phyloP scores from a whole-genome alignment of 208 protist species.

The Spongospora subterranea region DNA sequence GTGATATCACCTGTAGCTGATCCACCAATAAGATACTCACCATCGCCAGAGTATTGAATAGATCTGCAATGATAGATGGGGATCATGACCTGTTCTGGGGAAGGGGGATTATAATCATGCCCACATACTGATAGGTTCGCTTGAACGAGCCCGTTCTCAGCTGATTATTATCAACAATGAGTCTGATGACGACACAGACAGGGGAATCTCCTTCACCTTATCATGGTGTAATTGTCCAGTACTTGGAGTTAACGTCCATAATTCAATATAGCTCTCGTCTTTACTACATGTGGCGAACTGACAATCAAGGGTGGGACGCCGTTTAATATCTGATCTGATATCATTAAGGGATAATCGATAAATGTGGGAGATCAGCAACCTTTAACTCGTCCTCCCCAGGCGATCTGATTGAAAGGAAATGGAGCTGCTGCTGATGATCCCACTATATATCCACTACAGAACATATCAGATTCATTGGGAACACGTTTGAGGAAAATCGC shows the following conservation, averaged over 20 bases:
- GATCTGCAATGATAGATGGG: neutral
- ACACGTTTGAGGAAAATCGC: too few relatives aligned
- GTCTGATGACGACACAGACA: neutral
- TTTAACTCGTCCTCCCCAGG: slow-evolving; percentile 40
- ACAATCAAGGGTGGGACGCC: slow-evolving; percentile 6
- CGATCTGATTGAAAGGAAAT: neutral
- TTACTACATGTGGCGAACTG: slow-evolving; percentile 59
- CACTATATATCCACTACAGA: slow-evolving; percentile 17
- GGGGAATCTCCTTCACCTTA: neutral
- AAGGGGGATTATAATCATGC: too few relatives aligned
- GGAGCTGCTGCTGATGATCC: neutral
- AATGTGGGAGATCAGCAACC: neutral
- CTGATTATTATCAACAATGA: neutral
- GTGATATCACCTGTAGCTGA: slow-evolving; percentile 69
- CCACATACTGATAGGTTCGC: slow-evolving; percentile 2
- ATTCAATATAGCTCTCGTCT: slow-evolving; percentile 14
- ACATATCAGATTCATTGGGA: too few relatives aligned
- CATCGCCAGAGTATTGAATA: slow-evolving; percentile 63
- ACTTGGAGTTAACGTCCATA: slow-evolving; percentile 37
- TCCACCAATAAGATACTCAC: slow-evolving; percentile 72
- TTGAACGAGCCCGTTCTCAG: slow-evolving; percentile 12
- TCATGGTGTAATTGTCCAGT: slow-evolving; percentile 10
- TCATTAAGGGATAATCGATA: too few relatives aligned
- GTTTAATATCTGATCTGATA: slow-evolving; percentile 21
- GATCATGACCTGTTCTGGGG: neutral